Percentiles rank a stretch among this genome's conserved stretches.
Evolutionary conservation across 305 asterid genomes (phyloP).

Genomic region (Fraxinus baroniana): DNA sequence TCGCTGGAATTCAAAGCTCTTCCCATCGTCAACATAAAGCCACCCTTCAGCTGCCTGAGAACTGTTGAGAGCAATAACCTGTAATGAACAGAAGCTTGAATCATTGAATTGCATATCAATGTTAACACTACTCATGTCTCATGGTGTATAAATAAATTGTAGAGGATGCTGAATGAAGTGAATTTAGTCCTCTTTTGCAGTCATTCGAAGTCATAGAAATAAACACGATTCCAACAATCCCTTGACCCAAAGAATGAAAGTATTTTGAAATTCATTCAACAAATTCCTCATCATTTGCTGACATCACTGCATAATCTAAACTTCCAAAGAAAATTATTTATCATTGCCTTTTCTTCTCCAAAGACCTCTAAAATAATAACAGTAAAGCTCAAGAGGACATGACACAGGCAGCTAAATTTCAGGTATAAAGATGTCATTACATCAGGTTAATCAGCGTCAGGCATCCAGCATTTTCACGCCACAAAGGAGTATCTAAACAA

Average conservation of each 20-base stretch:
- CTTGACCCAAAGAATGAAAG: not conserved
- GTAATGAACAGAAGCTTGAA: slow-evolving; percentile 17
- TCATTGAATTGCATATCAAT: not conserved
- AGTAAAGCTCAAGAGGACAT: not conserved
- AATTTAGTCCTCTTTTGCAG: not conserved
- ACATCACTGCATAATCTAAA: not conserved
- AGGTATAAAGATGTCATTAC: not conserved
- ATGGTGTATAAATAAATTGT: not conserved
- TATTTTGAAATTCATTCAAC: not conserved
- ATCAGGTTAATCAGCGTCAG: not conserved
- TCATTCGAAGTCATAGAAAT: not conserved
- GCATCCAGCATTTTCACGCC: not conserved
- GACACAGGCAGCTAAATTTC: not conserved
- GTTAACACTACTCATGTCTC: not conserved
- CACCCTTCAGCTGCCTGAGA: slow-evolving; percentile 91
- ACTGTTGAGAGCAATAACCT: slow-evolving; percentile 87
- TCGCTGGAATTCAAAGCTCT: slow-evolving; percentile 76
- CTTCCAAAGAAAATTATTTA: not conserved
- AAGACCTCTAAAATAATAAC: not conserved
- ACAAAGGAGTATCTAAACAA: not conserved
- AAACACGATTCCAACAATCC: not conserved
- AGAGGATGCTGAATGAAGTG: not conserved
- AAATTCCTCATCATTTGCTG: not conserved
- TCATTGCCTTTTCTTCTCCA: not conserved
- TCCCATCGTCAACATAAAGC: slow-evolving; percentile 88